These are phyloP conservation scores for Colletotrichum tropicale DNA, from an alignment of 2,329 filamentous ascomycete genomes.

Conservation along the genomic window DNA sequence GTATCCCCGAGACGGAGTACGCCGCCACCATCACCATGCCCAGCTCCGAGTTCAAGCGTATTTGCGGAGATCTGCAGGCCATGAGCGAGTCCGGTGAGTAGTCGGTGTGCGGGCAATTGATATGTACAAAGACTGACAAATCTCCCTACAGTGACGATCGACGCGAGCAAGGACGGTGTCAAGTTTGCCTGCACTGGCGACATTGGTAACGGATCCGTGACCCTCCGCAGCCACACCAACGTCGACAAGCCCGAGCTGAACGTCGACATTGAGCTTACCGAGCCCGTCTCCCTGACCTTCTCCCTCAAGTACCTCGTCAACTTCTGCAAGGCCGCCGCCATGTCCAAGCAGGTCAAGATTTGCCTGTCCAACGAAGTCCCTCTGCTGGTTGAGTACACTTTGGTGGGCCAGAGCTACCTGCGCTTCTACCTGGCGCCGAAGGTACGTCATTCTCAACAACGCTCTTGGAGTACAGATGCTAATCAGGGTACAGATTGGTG, in stretches of 20 bases:
- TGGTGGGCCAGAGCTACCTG: constrained; percentile 84
- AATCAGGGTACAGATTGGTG: constrained; percentile 35
- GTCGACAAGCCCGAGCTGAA: constrained; percentile 88
- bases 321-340: constrained; percentile 96
- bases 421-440: constrained; percentile 98
- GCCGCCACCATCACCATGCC: constrained; percentile 91
- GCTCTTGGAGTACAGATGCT: not conserved
- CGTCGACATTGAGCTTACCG: constrained; percentile 87
- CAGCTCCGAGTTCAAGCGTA: constrained; percentile 87
- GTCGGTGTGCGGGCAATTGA: not conserved
- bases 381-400: constrained; percentile 88
- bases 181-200: constrained; percentile 94
- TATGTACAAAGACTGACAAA: not conserved
- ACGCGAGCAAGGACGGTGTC: constrained; percentile 95
- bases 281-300: constrained; percentile 94
- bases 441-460: constrained; percentile 55
- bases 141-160: constrained; percentile 77
- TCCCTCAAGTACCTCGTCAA: constrained; percentile 99
- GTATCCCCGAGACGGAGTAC: constrained; percentile 99
- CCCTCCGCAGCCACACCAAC: constrained; percentile 85
- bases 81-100: constrained; percentile 92
- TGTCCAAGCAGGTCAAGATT: constrained; percentile 85
- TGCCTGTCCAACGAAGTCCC: constrained; percentile 96
- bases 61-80: constrained; percentile 88
- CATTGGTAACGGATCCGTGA: constrained; percentile 94